A percentile compares a stretch with the other conserved stretches of the same genome.
Conservation (phyloP, 345 rosid genomes). For the Combretum micranthum region DNA sequence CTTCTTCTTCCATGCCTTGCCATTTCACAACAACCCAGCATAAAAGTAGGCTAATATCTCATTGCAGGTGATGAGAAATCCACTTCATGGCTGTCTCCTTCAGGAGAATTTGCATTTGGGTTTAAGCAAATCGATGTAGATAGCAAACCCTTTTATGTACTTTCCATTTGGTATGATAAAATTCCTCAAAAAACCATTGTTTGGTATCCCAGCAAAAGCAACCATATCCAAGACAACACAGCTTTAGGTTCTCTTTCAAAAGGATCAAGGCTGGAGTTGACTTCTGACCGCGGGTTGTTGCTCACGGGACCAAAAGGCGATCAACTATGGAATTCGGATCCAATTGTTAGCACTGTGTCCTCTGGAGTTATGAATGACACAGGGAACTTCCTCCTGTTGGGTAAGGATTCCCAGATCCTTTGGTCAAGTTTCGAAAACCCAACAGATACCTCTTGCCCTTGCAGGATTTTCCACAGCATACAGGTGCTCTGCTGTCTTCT, state of each 20-base stretch:
- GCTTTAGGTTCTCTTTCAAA: slow-evolving; percentile 4
- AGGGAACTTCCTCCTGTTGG: slow-evolving; percentile 40
- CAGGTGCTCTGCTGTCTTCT: slow-evolving; percentile 14
- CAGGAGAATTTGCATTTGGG: slow-evolving; percentile 50
- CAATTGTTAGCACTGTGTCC: slow-evolving; percentile 14
- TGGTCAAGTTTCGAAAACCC: slow-evolving; percentile 50
- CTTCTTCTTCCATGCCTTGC: slow-evolving; percentile 11
- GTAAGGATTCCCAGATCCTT: slow-evolving; percentile 6
- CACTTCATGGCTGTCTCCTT: slow-evolving; percentile 28
- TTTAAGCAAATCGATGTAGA: slow-evolving; percentile 17
- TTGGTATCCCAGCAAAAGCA: slow-evolving; percentile 40
- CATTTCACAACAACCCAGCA: slow-evolving; percentile 20
- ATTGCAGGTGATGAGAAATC: slow-evolving; percentile 13
- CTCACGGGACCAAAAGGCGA: slow-evolving; percentile 27
- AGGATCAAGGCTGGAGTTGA: slow-evolving; percentile 37
- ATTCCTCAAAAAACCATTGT: slow-evolving; percentile 35
- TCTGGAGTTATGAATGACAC: slow-evolving; percentile 41
- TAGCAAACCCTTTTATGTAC: slow-evolving; percentile 10
- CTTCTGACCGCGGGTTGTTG: slow-evolving; percentile 22
- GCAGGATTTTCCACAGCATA: slow-evolving; percentile 17
- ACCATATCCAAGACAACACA: no score
- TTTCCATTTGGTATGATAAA: slow-evolving; percentile 35
- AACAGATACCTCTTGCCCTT: slow-evolving; percentile 51
- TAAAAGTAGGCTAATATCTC: slow-evolving; percentile 20
- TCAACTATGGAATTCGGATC: slow-evolving; percentile 19